phyloP scores from a whole-genome alignment of 371 early-diverging fungal species.

The Chytridiales sp. region DNA sequence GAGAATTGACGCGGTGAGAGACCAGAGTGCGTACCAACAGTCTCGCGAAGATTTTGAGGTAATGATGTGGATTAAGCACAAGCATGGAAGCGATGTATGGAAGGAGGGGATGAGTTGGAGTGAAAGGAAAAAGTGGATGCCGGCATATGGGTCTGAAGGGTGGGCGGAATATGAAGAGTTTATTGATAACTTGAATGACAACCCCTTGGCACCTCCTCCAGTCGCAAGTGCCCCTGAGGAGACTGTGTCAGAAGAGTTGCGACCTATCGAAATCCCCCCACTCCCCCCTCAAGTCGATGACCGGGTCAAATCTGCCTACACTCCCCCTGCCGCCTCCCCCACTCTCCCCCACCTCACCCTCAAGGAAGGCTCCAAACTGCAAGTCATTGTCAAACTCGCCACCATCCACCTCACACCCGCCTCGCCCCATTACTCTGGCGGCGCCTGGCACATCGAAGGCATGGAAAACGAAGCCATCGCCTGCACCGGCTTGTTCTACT shows the following conservation, averaged over 20 bases:
- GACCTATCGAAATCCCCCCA: slow-evolving; percentile 23
- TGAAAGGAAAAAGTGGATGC: too few relatives aligned
- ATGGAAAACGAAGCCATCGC: slow-evolving; percentile 2
- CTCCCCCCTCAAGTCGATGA: background rate
- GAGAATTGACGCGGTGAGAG: slow-evolving; percentile 2
- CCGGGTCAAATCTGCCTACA: slow-evolving; percentile 5
- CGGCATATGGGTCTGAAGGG: background rate
- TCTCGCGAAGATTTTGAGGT: background rate
- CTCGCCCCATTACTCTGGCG: slow-evolving; percentile 54
- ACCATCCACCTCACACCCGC: slow-evolving; percentile 59
- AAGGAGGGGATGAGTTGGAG: too few relatives aligned
- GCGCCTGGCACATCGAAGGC: slow-evolving; percentile 62
- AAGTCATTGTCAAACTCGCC: slow-evolving; percentile 68
- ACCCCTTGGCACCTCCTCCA: slow-evolving; percentile 2
- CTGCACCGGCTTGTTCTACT: background rate
- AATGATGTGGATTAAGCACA: background rate
- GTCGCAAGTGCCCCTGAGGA: slow-evolving; percentile 13
- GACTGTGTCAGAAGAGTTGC: slow-evolving; percentile 19
- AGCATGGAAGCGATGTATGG: slow-evolving; percentile 7
- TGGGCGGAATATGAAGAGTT: background rate
- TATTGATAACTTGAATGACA: background rate
- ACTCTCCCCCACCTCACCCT: background rate
- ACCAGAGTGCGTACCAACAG: slow-evolving; percentile 1
- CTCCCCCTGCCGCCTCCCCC: background rate
- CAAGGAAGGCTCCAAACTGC: slow-evolving; percentile 29